These are phyloP conservation scores for Hypoxylon sp. DNA, from an alignment of 2,329 filamentous ascomycete genomes.

Conservation along the genomic window DNA sequence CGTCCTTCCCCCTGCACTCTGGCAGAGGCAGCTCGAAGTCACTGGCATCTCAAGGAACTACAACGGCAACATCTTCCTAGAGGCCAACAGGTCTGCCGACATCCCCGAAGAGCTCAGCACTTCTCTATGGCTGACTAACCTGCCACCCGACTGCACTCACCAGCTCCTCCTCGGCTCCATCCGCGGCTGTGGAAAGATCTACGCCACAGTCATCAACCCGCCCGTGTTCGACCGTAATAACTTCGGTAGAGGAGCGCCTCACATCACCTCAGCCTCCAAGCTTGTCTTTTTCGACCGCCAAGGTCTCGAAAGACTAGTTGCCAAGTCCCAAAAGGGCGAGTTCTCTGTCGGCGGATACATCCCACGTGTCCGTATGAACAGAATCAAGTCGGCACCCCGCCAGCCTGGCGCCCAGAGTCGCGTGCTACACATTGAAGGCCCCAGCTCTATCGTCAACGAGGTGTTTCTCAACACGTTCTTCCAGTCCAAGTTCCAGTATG, in stretches of 20 bases:
- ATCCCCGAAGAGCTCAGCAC: conserved; percentile 63
- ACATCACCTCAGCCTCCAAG: conserved; percentile 54
- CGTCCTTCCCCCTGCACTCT: neutral
- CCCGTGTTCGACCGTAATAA: conserved; percentile 58
- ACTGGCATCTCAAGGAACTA: conserved; percentile 52
- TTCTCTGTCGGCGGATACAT: conserved; percentile 59
- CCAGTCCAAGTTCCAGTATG: conserved; percentile 60
- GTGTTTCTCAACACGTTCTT: conserved; percentile 60
- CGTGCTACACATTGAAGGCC: conserved; percentile 66
- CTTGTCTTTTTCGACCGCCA: conserved; percentile 65
- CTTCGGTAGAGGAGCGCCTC: conserved; percentile 61
- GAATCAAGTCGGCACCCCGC: conserved; percentile 60
- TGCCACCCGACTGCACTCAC: conserved; percentile 62
- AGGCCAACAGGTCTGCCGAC: conserved; percentile 58
- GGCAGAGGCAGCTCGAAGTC: conserved; percentile 9
- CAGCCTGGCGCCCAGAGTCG: conserved; percentile 57
- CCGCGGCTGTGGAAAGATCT: conserved; percentile 65
- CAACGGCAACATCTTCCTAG: conserved; percentile 56
- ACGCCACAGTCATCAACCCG: conserved; percentile 66
- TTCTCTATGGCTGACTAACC: conserved; percentile 67
- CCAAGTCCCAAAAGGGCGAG: conserved; percentile 58
- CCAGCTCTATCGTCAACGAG: conserved; percentile 61
- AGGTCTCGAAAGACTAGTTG: conserved; percentile 64
- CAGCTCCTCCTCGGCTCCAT: conserved; percentile 62
- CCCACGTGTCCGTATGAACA: conserved; percentile 63